phyloP scores from a whole-genome alignment of 2,329 filamentous ascomycete species.

The Botryotinia convoluta region DNA sequence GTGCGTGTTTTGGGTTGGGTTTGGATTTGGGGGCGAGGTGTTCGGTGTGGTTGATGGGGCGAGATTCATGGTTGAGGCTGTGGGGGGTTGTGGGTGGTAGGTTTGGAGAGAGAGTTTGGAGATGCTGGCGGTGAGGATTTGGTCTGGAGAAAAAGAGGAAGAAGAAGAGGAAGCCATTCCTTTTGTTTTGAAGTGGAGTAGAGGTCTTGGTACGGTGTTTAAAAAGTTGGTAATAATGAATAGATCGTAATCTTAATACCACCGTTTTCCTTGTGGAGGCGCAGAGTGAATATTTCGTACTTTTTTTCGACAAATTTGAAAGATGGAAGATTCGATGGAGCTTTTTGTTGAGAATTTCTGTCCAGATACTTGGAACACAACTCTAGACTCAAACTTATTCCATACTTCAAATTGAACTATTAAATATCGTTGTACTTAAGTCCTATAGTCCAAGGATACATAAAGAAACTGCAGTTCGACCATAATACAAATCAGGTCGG shows the following conservation, averaged over 20 bases:
- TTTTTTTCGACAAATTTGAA: background rate
- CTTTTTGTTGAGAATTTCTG: background rate
- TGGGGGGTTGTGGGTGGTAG: background rate
- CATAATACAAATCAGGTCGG: background rate
- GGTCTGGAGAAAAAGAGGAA: background rate
- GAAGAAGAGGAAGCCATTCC: background rate
- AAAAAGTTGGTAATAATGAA: background rate
- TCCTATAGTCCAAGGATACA: fast-evolving
- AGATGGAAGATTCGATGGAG: background rate
- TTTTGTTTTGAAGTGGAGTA: background rate
- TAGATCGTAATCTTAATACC: no score
- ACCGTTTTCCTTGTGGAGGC: background rate
- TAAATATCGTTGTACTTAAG: background rate
- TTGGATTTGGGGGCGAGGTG: background rate
- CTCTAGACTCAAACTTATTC: background rate
- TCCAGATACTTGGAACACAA: background rate
- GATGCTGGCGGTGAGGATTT: background rate
- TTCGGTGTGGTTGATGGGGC: background rate
- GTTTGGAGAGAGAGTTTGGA: background rate
- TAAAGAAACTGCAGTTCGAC: background rate
- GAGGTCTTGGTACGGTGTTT: background rate
- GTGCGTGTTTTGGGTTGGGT: background rate
- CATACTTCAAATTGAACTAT: background rate
- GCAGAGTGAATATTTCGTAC: background rate
- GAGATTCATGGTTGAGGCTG: background rate